A percentile compares a stretch with the other conserved stretches of the same genome.
These are phyloP conservation scores for Penicillium dipodomyicola DNA, from an alignment of 495 filamentous ascomycete species.

Conservation along the genomic window DNA sequence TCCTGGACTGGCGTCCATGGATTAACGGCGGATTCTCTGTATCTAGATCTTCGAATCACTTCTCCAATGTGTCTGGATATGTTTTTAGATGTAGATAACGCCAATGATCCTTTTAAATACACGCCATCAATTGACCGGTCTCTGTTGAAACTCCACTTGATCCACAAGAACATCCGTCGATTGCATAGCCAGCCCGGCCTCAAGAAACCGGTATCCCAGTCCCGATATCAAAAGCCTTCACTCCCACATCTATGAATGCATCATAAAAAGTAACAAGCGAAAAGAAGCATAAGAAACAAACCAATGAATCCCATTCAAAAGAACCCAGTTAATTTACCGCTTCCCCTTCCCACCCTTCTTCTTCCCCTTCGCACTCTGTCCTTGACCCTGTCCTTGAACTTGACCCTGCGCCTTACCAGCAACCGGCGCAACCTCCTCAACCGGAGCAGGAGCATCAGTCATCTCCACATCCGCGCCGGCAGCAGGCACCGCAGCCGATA, in stretches of 20 bases:
- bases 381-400: not conserved
- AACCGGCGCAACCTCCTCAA: conserved; percentile 6
- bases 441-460: conserved; percentile 34
- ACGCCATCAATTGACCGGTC: not conserved
- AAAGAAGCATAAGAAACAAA: not conserved
- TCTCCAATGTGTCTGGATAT: conserved; percentile 10
- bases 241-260: conserved; percentile 1
- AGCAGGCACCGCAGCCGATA: conserved; percentile 31
- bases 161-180: not conserved
- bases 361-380: conserved; percentile 19
- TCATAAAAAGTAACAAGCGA: not conserved
- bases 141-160: not conserved
- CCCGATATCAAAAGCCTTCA: conserved; percentile 1
- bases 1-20: conserved; percentile 25
- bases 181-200: not conserved
- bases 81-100: not conserved
- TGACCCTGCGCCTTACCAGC: not conserved
- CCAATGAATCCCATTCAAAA: not conserved
- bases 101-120: not conserved
- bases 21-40: conserved; percentile 31
- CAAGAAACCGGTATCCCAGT: not conserved
- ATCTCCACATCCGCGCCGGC: conserved; percentile 38
- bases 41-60: conserved; percentile 29
- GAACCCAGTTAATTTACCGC: conserved; percentile 12
- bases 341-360: conserved; percentile 31